Base-by-base conservation (phyloP, 495 filamentous ascomycete genomes). In the Trichocladium antarcticum region DNA sequence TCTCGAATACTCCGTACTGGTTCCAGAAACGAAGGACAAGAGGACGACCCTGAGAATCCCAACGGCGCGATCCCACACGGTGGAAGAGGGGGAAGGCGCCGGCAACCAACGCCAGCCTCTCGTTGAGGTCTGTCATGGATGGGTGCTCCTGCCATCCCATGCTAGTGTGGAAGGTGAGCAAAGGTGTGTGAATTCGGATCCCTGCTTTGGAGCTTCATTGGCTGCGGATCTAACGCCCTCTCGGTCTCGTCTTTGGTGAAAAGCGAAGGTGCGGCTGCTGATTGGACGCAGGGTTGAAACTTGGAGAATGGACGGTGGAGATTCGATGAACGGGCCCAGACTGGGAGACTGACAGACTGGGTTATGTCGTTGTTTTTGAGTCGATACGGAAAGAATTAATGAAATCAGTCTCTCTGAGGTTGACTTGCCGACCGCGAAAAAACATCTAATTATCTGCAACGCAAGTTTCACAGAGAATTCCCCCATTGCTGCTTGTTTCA, bases 121-220 rank as follows among this genome's bases (percentile, higher is more conserved):
- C 49, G 53, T 47, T 46, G 50, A 45, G 15, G 43, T 48, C 47
- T 56, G 55, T 52, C 46, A 55, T 51, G 55, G 53, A 62, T 55
- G 52, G 40, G 37, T 49, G 28, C 24, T 35, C 36, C 17, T 50
- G 54, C 20, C 34, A 45, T 51, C 47, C 57, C 55, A 54, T 57
- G 52, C 57, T 65, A 65, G 62, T 59, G 61, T 52, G 28, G 52
- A 61, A 61, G 61, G 59, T 61, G 59, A 59, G 58, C 38, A 53
- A 57, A 64, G 61, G 57, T 60, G 60, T 60, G 53, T 54, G 46
- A 56, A 52, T 51, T 58, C 54, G 37, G 46, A 65, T 57, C 63
- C 63, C 61, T 65, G 63, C 48, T 64, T 42, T 58, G 56, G 61
- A 55, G 58, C 51, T 49, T 62, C 58, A 65, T 65, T 64, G 63